These are phyloP conservation scores for Colletotrichum sp. DNA, from an alignment of 2,329 filamentous ascomycete species.

Conservation along the genomic window DNA sequence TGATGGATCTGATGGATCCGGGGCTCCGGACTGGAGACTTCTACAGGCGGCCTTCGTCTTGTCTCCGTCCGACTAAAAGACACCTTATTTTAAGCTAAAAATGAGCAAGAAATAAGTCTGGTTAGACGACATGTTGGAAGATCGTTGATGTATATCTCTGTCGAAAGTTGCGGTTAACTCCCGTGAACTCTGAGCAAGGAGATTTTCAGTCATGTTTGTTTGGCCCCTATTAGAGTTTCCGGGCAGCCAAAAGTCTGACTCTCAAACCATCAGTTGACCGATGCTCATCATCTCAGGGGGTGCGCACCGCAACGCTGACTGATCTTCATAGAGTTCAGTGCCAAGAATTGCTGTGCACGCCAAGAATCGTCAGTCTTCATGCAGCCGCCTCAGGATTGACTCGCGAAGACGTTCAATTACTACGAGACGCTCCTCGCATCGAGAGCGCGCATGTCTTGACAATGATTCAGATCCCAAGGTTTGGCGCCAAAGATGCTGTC, in stretches of 20 bases:
- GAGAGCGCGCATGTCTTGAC: background rate
- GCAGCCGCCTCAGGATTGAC: background rate
- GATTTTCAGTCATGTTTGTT: background rate
- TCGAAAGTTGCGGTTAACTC: background rate
- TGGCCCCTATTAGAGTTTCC: background rate
- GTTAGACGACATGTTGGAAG: background rate
- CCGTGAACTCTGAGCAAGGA: background rate
- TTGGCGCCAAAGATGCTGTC: background rate
- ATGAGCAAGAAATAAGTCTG: background rate
- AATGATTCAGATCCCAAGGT: background rate
- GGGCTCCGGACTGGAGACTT: background rate
- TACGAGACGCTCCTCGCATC: background rate
- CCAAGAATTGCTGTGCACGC: slow-evolving; percentile 8
- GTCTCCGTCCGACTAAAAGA: background rate
- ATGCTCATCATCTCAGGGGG: background rate
- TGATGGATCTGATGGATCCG: background rate
- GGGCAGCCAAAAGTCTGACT: background rate
- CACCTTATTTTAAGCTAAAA: background rate
- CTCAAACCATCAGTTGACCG: background rate
- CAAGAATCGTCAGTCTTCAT: slow-evolving; percentile 5
- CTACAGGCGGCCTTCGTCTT: background rate
- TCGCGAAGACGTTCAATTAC: background rate
- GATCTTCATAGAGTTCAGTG: slow-evolving; percentile 6
- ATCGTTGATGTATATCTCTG: background rate
- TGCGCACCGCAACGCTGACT: background rate